These are phyloP conservation scores for Symbiodinium natans DNA, from an alignment of 73 alveolate genomes.

Conservation along the genomic window DNA sequence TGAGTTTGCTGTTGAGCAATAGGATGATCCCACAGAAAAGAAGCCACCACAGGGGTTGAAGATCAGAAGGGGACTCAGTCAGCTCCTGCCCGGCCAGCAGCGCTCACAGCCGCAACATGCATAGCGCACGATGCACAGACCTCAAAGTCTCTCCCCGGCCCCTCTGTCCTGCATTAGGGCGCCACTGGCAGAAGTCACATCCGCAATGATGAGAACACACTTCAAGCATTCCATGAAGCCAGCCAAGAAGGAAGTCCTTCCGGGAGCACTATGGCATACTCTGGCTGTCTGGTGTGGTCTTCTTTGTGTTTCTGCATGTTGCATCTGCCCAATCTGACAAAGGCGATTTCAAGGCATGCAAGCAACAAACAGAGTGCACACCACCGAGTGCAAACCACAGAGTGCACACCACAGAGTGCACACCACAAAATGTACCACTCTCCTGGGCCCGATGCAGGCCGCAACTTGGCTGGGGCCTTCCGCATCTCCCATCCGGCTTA, in stretches of 20 bases:
- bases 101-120: too few relatives aligned
- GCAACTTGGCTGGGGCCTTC: constrained; percentile 26
- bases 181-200: background rate
- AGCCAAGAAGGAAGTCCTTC: constrained; percentile 18
- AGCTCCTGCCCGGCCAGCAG: background rate
- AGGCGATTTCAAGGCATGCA: too few relatives aligned
- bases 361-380: too few relatives aligned
- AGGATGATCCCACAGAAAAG: background rate
- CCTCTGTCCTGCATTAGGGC: background rate
- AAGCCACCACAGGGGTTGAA: constrained; percentile 4
- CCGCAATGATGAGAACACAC: background rate
- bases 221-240: background rate
- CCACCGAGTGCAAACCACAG: too few relatives aligned
- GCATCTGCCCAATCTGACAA: too few relatives aligned
- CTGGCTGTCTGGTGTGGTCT: too few relatives aligned
- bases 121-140: background rate
- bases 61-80: background rate
- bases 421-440: too few relatives aligned
- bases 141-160: too few relatives aligned
- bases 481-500: constrained; percentile 14
- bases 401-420: too few relatives aligned
- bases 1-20: background rate
- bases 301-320: too few relatives aligned
- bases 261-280: background rate
- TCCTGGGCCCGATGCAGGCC: constrained; percentile 25